These are phyloP conservation scores for Avena eriantha DNA, from an alignment of 176 grass and related monocot species.

Conservation along the genomic window DNA sequence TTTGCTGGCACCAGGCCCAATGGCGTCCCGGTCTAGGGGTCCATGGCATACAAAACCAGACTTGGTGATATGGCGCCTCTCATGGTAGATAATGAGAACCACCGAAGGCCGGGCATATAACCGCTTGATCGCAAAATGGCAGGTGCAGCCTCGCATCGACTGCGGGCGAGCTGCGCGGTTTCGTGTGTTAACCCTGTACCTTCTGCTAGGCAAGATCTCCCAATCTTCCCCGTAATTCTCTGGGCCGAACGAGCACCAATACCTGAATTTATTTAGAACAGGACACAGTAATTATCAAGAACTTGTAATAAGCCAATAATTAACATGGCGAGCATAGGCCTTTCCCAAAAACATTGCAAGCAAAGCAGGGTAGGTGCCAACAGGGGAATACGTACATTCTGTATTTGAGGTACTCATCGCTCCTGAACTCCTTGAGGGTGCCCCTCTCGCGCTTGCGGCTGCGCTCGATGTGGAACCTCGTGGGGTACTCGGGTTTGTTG, in stretches of 20 bases:
- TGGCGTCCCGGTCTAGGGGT: slow-evolving; percentile 83
- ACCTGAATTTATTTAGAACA: slow-evolving; percentile 48
- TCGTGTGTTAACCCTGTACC: slow-evolving; percentile 81
- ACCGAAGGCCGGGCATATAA: slow-evolving; percentile 72
- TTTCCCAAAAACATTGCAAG: background rate
- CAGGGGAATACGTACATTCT: slow-evolving; percentile 55
- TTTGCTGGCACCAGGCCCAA: slow-evolving; percentile 77
- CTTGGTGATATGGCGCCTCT: slow-evolving; percentile 83
- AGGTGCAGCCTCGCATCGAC: slow-evolving; percentile 91
- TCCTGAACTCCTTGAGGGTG: slow-evolving; percentile 64
- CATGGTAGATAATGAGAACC: slow-evolving; percentile 85
- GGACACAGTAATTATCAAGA: background rate
- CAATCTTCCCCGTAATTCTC: slow-evolving; percentile 94
- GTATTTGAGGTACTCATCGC: slow-evolving; percentile 81
- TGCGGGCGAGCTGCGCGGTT: slow-evolving; percentile 81
- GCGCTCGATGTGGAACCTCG: slow-evolving; percentile 86
- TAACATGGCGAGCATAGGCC: background rate
- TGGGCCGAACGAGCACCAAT: slow-evolving; percentile 96
- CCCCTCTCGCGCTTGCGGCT: slow-evolving; percentile 76
- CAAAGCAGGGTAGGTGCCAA: background rate
- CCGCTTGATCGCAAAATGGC: slow-evolving; percentile 86
- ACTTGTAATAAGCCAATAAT: background rate
- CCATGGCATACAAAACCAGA: slow-evolving; percentile 83
- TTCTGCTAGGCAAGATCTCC: slow-evolving; percentile 79
- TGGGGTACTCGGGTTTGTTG: slow-evolving; percentile 73